Evolutionary conservation across 1,139 yeast genomes (phyloP).

Genomic region (Geotrichum klebahnii): DNA sequence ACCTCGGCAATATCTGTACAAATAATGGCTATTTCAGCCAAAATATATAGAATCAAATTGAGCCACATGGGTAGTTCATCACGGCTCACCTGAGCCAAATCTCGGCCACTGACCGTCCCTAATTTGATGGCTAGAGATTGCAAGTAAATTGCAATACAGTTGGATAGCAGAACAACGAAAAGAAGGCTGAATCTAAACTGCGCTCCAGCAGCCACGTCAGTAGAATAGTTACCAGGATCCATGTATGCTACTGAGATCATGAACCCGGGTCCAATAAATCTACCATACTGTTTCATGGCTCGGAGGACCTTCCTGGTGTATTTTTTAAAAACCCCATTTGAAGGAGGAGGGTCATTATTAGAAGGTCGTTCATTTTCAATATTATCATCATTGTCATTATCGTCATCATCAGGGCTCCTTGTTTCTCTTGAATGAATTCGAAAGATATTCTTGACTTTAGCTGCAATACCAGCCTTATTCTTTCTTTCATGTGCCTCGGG

Average conservation of each 20-base stretch:
- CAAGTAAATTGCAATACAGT: constrained; percentile 78
- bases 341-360: no score
- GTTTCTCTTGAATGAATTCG: no score
- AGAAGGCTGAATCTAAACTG: constrained; percentile 76
- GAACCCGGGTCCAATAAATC: constrained; percentile 86
- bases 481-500: no score
- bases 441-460: no score
- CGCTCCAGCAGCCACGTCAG: constrained; percentile 92
- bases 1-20: constrained; percentile 94
- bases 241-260: constrained; percentile 94
- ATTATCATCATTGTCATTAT: no score
- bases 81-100: constrained; percentile 81
- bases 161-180: constrained; percentile 75
- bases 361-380: no score
- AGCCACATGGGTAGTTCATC: constrained; percentile 62
- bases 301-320: not conserved
- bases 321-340: no score
- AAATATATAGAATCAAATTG: constrained; percentile 59
- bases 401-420: no score
- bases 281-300: constrained; percentile 47
- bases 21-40: constrained; percentile 84
- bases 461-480: no score
- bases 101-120: constrained; percentile 88
- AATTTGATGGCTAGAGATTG: constrained; percentile 81
- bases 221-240: constrained; percentile 97